Base-by-base conservation (phyloP, 2,329 filamentous ascomycete genomes). In the Calonectria hawksworthii region DNA sequence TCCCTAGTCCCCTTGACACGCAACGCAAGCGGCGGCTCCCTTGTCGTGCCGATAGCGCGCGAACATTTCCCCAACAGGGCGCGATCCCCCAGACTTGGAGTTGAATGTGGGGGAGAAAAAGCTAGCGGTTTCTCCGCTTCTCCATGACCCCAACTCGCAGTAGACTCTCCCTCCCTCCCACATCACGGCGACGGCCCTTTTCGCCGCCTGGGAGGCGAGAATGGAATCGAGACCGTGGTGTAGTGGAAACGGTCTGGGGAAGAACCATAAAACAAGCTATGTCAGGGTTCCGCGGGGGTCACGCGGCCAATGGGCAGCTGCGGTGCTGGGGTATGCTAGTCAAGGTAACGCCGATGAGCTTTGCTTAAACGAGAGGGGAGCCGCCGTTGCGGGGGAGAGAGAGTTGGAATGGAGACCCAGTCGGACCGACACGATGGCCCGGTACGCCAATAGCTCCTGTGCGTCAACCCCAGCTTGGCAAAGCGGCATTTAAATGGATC, bases 261-360 rank as follows among this genome's bases (percentile, higher is more conserved):
- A 47, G 56, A 41, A 63, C 56, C 56, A 63, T 63, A 63, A 63
- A 63, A 63, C 56, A 63, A 63, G 56, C 56, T 41, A 63, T 41
- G 23, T 16, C 23, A 38, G 54, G 23, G 56, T 38, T n/a, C 44
- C 36, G 23, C 23, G 3, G 36, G 56, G 13, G 56, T 63, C 56
- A 63, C 16, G 56, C 36, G 34, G 23, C 56, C 36, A 63, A 63
- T 63, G 11, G 56, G 23, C 23, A 28, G 34, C 16, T 18, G 18
- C 26, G 11, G 14, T 26, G n/a, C 14, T 18, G n/a, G 38, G 36
- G 56, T 38, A 63, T 28, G 13, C 34, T 23, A 63, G 56, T 47
- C 44, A 47, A 18, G 44, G 9, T 41, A 63, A 63, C 56, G 36
- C 56, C 36, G 56, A 41, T 63, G 56, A 41, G 38, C 56, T 14